Conservation (phyloP, 2,329 filamentous ascomycete genomes). For the Stagonosporopsis cucurbitacearum region DNA sequence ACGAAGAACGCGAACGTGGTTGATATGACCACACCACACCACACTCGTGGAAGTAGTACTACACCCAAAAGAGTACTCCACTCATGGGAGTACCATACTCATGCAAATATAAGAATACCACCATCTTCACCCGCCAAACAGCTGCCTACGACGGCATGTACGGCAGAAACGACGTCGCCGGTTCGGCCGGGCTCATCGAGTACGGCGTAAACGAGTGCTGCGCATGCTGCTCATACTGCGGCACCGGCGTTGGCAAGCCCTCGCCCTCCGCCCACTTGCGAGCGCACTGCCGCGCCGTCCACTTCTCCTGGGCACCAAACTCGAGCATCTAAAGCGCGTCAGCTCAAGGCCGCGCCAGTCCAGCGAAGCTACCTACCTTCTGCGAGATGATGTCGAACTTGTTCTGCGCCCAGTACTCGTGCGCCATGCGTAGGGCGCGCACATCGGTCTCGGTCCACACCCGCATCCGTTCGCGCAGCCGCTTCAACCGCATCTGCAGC, state of each 20-base stretch:
- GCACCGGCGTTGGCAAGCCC: constrained; percentile 41
- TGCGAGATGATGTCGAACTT: constrained; percentile 62
- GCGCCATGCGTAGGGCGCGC: constrained; percentile 56
- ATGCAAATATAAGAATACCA: no score
- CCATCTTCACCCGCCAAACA: neutral
- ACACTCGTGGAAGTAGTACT: no score
- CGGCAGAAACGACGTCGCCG: constrained; percentile 36
- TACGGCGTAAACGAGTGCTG: constrained; percentile 44
- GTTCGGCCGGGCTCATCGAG: constrained; percentile 47
- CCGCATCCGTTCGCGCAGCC: constrained; percentile 58
- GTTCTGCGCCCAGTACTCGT: constrained; percentile 60
- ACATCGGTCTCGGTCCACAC: constrained; percentile 60
- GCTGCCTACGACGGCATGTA: constrained; percentile 33
- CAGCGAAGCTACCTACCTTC: constrained; percentile 48
- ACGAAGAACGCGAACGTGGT: neutral
- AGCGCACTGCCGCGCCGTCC: constrained; percentile 58
- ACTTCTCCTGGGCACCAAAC: constrained; percentile 58
- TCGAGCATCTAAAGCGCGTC: constrained; percentile 57
- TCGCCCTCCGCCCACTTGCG: constrained; percentile 58
- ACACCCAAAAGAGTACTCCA: no score
- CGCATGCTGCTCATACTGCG: constrained; percentile 43
- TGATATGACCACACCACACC: neutral
- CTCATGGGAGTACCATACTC: no score
- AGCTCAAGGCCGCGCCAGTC: neutral
- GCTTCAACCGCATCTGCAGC: constrained; percentile 62